phyloP scores from a whole-genome alignment of 768 basidiomycete species.

The Suillus luteus region DNA sequence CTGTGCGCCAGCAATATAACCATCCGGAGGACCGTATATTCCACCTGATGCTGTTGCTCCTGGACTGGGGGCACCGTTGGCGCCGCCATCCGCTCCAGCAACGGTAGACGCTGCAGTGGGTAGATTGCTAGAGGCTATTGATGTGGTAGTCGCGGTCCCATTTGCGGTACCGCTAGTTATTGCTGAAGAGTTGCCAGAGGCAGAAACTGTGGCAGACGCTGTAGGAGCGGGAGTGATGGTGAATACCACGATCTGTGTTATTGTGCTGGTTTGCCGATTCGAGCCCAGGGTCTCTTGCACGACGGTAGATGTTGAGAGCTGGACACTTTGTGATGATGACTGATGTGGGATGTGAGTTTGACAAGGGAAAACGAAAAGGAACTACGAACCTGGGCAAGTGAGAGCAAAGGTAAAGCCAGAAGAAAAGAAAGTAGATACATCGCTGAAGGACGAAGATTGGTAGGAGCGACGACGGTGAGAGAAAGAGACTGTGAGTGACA shows the following conservation, averaged over 20 bases:
- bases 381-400: conserved; percentile 35
- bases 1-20: conserved; percentile 60
- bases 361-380: neutral
- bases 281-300: conserved; percentile 35
- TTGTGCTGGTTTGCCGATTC: conserved; percentile 43
- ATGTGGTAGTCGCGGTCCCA: conserved; percentile 35
- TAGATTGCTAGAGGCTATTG: conserved; percentile 41
- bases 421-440: conserved; percentile 35
- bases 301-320: conserved; percentile 32
- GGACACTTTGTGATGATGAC: conserved; percentile 34
- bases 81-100: conserved; percentile 50
- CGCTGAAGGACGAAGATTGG: conserved; percentile 1
- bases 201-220: conserved; percentile 21
- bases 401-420: conserved; percentile 29
- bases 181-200: conserved; percentile 24
- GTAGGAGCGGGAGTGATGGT: conserved; percentile 43
- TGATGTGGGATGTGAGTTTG: conserved; percentile 11
- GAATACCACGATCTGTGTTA: conserved; percentile 44
- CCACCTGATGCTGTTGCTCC: conserved; percentile 48
- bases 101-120: conserved; percentile 63
- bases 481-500: neutral
- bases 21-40: conserved; percentile 66
- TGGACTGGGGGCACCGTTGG: conserved; percentile 61
- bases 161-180: conserved; percentile 28
- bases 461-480: neutral